phyloP scores from a whole-genome alignment of 805 yeast genomes.

The Lachancea thermotolerans region DNA sequence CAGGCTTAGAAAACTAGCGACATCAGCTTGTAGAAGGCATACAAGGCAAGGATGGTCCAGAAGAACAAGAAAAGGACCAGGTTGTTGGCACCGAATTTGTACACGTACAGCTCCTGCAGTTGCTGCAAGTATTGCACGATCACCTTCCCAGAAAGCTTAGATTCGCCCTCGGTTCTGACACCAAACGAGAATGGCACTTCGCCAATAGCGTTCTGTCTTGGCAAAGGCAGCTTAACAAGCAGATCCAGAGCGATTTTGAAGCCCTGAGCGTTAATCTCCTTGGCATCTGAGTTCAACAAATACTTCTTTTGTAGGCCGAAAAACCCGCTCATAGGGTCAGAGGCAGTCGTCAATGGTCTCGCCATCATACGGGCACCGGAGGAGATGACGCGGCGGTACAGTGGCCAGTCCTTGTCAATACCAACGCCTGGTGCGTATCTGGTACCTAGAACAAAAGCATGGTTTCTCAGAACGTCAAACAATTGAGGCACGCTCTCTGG shows the following conservation, averaged over 20 bases:
- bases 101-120: constrained; percentile 40
- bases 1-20: background rate
- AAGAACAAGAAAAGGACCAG: constrained; percentile 30
- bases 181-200: constrained; percentile 47
- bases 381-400: constrained; percentile 43
- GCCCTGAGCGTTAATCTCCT: constrained; percentile 38
- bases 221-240: constrained; percentile 40
- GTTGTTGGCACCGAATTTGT: constrained; percentile 38
- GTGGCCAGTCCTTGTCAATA: constrained; percentile 48
- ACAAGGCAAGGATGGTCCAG: constrained; percentile 28
- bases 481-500: constrained; percentile 45
- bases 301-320: constrained; percentile 44
- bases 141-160: constrained; percentile 43
- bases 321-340: constrained; percentile 50
- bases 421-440: constrained; percentile 51
- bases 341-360: constrained; percentile 43
- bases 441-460: constrained; percentile 44
- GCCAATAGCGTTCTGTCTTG: constrained; percentile 32
- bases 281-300: constrained; percentile 30
- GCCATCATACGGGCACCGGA: constrained; percentile 45
- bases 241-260: constrained; percentile 46
- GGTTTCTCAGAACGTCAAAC: constrained; percentile 34
- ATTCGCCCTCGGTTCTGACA: constrained; percentile 49
- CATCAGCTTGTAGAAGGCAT: constrained; percentile 22
- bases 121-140: constrained; percentile 42